Evolutionary conservation across 345 rosid genomes (phyloP), one percentile per base, ranked within the genome.

Genomic region (Eucalyptus lansdowneana): DNA sequence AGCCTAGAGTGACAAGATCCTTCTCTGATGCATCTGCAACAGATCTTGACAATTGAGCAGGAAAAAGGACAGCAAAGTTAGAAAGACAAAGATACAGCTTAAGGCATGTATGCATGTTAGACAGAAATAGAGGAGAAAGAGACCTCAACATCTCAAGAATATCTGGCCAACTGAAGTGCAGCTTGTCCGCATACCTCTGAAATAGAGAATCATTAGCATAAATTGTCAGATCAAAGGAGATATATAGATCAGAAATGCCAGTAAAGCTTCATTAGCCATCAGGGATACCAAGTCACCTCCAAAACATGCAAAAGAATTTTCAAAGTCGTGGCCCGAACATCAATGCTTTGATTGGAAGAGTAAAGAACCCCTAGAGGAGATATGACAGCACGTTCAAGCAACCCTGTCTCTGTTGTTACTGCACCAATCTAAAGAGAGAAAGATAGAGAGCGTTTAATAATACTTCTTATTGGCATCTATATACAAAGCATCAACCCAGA

Each of bases 21-120:
- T 97, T 98, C 93, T 98, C 99, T 49, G 97, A 92, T 67, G 98
- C 98, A 91, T 95, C 98, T 29, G 99, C 99, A 90, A 98, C 98
- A 89, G 97, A 95, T 95, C 99, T 97, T 90, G 89, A 89, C 86
- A 65, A 89, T 90, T 89, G 54, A 62, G 40, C 62, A 86, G 90
- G 83, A 89, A 86, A 89, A 31, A 65, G 60, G 47, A 87, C 29
- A 49, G 87, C 56, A 89, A 40, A n/a, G 86, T 56, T 83, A 87
- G 22, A 86, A 9, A 67, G 29, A 49, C 45, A 40, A 80, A 19
- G 88, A 87, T 53, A 44, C 58, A 42, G 17, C 60, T 42, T 42
- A 42, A 67, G 50, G 56, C 86, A 81, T n/a, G 37, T 88, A 86
- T 56, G 88, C 80, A 86, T 76, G 15, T 37, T 37, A 37, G 9